phyloP scores from a whole-genome alignment of 2,329 filamentous ascomycete species.

The Fusarium aywerte region DNA sequence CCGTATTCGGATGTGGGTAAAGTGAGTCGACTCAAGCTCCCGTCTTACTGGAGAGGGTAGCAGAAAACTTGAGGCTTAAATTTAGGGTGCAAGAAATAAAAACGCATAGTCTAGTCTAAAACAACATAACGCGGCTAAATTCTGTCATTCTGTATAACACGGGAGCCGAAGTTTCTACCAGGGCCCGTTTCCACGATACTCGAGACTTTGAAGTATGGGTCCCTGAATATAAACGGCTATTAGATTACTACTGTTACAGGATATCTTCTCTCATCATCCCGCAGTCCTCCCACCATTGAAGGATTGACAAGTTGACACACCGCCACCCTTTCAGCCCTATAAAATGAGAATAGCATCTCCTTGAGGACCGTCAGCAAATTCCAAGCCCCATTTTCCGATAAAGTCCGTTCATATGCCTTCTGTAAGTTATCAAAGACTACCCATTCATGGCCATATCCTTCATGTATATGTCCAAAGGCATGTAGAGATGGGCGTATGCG shows the following conservation, averaged over 20 bases:
- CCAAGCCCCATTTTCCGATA: not conserved
- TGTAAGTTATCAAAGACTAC: constrained; percentile 47
- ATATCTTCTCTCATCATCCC: constrained; percentile 9
- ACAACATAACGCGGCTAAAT: too few species aligned
- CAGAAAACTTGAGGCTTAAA: not conserved
- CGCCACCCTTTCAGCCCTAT: constrained; percentile 1
- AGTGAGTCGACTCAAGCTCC: not conserved
- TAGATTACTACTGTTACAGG: constrained; percentile 4
- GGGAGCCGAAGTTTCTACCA: too few species aligned
- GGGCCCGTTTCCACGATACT: not conserved
- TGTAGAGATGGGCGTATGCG: constrained; percentile 67
- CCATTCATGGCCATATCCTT: constrained; percentile 55
- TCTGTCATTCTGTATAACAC: too few species aligned
- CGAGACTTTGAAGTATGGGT: not conserved
- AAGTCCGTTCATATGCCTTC: constrained; percentile 33
- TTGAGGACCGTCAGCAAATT: constrained; percentile 12
- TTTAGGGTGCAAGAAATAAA: not conserved
- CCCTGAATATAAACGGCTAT: too few species aligned
- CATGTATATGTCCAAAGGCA: constrained; percentile 75
- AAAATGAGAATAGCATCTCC: constrained; percentile 2
- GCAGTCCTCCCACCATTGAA: constrained; percentile 15
- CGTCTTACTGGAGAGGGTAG: not conserved
- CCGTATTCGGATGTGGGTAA: constrained; percentile 9
- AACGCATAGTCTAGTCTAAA: too few species aligned
- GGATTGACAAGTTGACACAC: constrained; percentile 21